These are phyloP conservation scores for Eimeria necatrix DNA, from an alignment of 169 alveolate species.

Conservation along the genomic window DNA sequence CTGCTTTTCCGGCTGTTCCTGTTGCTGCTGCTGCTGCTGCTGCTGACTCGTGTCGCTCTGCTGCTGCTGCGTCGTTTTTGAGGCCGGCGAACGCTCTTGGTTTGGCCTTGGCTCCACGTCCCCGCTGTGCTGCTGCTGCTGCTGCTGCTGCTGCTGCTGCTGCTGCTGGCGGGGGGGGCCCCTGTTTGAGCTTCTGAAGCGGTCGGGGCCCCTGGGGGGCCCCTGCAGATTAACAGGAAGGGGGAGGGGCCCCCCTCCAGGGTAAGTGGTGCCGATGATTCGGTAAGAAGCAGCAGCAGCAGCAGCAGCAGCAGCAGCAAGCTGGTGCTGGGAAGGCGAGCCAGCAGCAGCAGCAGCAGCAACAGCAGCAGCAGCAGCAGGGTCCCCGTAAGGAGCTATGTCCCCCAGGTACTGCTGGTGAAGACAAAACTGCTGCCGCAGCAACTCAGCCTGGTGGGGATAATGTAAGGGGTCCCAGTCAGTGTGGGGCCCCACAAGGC, in stretches of 20 bases:
- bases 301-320: not conserved
- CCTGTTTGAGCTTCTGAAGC: not conserved
- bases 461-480: constrained; percentile 91
- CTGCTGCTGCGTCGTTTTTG: constrained; percentile 14
- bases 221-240: too few relatives aligned
- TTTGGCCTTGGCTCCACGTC: too few relatives aligned
- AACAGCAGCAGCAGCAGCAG: not conserved
- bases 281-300: constrained; percentile 7
- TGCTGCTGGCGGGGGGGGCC: not conserved
- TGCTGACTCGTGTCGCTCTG: not conserved
- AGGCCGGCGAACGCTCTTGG: too few relatives aligned
- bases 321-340: not conserved
- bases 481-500: too few relatives aligned
- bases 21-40: constrained; percentile 1
- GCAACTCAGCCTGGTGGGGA: constrained; percentile 90
- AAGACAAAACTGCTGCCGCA: constrained; percentile 83
- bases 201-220: too few relatives aligned
- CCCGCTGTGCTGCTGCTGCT: constrained; percentile 38
- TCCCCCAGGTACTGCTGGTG: not conserved
- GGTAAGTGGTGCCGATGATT: not conserved
- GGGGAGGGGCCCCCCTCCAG: too few relatives aligned
- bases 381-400: not conserved
- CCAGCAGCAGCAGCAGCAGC: not conserved
- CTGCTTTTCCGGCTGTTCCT: not conserved
- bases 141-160: constrained; percentile 23